Conservation (phyloP, 1,139 yeast genomes). For the Yamadazyma pseudoaaseri region DNA sequence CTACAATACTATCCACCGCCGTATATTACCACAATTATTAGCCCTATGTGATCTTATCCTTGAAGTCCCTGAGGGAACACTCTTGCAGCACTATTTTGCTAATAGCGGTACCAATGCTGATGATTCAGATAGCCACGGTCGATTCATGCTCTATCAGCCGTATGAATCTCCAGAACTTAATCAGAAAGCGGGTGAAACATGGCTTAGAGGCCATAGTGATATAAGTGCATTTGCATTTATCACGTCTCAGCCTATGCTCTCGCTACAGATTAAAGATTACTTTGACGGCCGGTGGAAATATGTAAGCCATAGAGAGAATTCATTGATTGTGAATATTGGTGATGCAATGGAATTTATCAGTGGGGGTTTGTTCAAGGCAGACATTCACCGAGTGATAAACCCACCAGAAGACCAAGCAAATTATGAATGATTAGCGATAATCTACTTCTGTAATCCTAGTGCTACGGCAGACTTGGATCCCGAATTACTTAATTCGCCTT, state of each 20-base stretch:
- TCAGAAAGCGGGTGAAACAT: constrained; percentile 31
- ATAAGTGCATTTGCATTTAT: constrained; percentile 49
- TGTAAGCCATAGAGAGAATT: constrained; percentile 44
- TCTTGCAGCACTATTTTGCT: constrained; percentile 29
- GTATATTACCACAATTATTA: constrained; percentile 32
- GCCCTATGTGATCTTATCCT: constrained; percentile 39
- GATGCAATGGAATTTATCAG: constrained; percentile 49
- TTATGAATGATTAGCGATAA: constrained; percentile 39
- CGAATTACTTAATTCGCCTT: constrained; percentile 30
- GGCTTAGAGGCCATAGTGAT: constrained; percentile 54
- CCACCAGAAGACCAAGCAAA: constrained; percentile 44
- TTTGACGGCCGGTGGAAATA: constrained; percentile 48
- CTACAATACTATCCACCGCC: constrained; percentile 31
- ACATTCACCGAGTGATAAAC: constrained; percentile 45
- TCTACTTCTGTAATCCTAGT: constrained; percentile 42
- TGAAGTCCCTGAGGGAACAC: constrained; percentile 41
- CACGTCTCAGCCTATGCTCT: constrained; percentile 48
- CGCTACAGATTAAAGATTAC: constrained; percentile 49
- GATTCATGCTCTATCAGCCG: constrained; percentile 42
- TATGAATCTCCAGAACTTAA: constrained; percentile 18
- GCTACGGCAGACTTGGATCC: constrained; percentile 35
- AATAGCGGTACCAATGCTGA: constrained; percentile 27
- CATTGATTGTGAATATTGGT: constrained; percentile 49
- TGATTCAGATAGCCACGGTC: constrained; percentile 36
- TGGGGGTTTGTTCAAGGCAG: constrained; percentile 49